phyloP scores from a whole-genome alignment of 1,284 basidiomycete genomes.

The Laetiporus sulphureus region DNA sequence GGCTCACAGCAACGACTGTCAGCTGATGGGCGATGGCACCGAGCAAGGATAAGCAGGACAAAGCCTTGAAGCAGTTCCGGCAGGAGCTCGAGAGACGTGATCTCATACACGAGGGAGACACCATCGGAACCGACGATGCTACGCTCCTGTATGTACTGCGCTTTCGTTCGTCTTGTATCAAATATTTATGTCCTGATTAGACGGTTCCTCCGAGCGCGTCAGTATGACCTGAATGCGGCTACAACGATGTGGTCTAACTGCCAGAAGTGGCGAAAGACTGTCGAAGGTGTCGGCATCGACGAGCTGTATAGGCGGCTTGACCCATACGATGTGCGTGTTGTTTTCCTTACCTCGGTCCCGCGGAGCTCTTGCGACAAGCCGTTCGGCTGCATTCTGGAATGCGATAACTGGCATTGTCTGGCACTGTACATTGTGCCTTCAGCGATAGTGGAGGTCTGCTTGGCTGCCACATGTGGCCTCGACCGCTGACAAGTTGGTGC shows the following conservation, averaged over 20 bases:
- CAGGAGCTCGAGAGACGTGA: slow-evolving; percentile 42
- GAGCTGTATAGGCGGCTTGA: slow-evolving; percentile 47
- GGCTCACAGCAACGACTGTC: too few species aligned
- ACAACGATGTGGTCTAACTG: slow-evolving; percentile 55
- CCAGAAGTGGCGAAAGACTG: slow-evolving; percentile 52
- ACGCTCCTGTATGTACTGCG: slow-evolving; percentile 39
- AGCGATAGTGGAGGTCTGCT: too few species aligned
- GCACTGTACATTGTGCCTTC: too few species aligned
- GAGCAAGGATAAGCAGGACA: too few species aligned
- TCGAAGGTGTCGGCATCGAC: slow-evolving; percentile 51
- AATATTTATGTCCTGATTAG: slow-evolving; percentile 26
- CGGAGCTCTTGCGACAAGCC: too few species aligned
- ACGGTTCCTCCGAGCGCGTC: slow-evolving; percentile 62
- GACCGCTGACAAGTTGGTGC: too few species aligned
- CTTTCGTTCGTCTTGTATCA: background rate
- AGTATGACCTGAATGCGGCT: slow-evolving; percentile 45
- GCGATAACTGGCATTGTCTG: too few species aligned
- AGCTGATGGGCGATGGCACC: too few species aligned
- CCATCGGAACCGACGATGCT: slow-evolving; percentile 56
- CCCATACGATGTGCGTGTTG: slow-evolving; percentile 50
- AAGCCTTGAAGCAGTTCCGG: slow-evolving; percentile 33
- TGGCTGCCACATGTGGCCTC: too few species aligned
- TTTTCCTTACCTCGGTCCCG: too few species aligned
- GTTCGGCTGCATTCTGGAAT: too few species aligned
- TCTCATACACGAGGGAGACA: slow-evolving; percentile 51